A percentile compares a stretch with the other conserved stretches of the same genome.
phyloP scores from a whole-genome alignment of 106 monocot genomes.

The Ottelia alismoides region DNA sequence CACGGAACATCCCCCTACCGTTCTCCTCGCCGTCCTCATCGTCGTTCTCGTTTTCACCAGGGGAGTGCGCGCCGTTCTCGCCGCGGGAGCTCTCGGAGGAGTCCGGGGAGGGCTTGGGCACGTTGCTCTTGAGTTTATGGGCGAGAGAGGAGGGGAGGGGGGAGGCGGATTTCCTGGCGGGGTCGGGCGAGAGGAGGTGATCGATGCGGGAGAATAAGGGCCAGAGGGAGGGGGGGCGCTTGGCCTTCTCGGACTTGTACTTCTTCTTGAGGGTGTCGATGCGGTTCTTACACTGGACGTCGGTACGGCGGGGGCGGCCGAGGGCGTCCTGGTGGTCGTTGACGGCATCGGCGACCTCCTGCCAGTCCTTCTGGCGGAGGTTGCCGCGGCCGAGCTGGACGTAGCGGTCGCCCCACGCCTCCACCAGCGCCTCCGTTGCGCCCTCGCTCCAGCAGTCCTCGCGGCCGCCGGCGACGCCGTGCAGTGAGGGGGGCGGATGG shows the following conservation, averaged over 20 bases:
- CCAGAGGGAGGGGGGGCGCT: slow-evolving; percentile 8
- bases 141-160: not conserved
- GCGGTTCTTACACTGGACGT: slow-evolving; percentile 26
- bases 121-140: not conserved
- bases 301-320: slow-evolving; percentile 9
- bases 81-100: slow-evolving; percentile 8
- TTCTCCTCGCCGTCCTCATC: slow-evolving; percentile 13
- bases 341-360: slow-evolving; percentile 20
- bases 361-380: slow-evolving; percentile 27
- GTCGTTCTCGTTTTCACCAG: slow-evolving; percentile 2
- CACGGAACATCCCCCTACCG: slow-evolving; percentile 18
- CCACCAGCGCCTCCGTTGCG: slow-evolving; percentile 15
- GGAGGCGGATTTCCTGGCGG: not conserved
- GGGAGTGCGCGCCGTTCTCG: not conserved
- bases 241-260: slow-evolving; percentile 18
- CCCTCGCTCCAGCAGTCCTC: slow-evolving; percentile 30
- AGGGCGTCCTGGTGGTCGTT: slow-evolving; percentile 16
- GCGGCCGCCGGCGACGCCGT: slow-evolving; percentile 2
- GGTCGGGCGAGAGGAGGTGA: slow-evolving; percentile 3
- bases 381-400: slow-evolving; percentile 16
- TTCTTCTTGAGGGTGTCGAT: slow-evolving; percentile 29
- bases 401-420: slow-evolving; percentile 21
- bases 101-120: not conserved
- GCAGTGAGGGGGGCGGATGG: not conserved
- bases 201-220: slow-evolving; percentile 12